Evolutionary conservation across 2,329 filamentous ascomycete species (phyloP).

Genomic region (Fusarium sp.): DNA sequence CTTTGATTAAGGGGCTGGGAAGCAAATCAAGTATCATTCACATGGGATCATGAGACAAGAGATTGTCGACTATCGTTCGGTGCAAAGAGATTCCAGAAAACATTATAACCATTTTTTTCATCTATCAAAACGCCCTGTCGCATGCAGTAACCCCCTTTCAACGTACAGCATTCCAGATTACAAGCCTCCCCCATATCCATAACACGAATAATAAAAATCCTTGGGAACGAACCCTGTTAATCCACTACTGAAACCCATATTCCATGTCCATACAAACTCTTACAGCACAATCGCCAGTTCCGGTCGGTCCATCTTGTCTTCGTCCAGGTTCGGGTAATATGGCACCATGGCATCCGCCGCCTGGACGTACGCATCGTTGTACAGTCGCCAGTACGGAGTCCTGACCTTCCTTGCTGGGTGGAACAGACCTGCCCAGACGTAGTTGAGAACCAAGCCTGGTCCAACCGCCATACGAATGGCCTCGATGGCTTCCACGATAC

Average conservation of each 20-base stretch:
- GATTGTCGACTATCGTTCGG: conserved; percentile 21
- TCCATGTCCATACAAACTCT: conserved; percentile 44
- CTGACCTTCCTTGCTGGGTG: conserved; percentile 96
- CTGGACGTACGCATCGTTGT: conserved; percentile 97
- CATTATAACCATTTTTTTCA: conserved; percentile 44
- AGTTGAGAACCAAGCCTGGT: conserved; percentile 94
- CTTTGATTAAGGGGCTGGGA: conserved; percentile 23
- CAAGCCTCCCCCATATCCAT: conserved; percentile 38
- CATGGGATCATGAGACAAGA: conserved; percentile 5
- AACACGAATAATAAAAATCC: conserved; percentile 22
- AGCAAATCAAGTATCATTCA: conserved; percentile 13
- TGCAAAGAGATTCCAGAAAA: conserved; percentile 22
- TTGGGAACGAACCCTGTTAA: conserved; percentile 27
- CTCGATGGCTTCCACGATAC: conserved; percentile 97
- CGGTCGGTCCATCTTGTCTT: conserved; percentile 81
- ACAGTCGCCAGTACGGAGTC: conserved; percentile 94
- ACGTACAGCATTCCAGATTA: conserved; percentile 45
- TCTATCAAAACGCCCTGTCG: conserved; percentile 49
- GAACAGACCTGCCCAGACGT: conserved; percentile 97
- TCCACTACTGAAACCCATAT: conserved; percentile 15
- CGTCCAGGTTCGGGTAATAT: conserved; percentile 89
- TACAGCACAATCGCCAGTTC: conserved; percentile 88
- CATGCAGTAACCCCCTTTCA: conserved; percentile 45
- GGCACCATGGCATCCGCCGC: conserved; percentile 94
- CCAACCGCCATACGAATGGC: conserved; percentile 94